A percentile compares a stretch with the other conserved stretches of the same genome.
phyloP scores from a whole-genome alignment of 2,329 filamentous ascomycete species.

The Verticillium albo-atrum region DNA sequence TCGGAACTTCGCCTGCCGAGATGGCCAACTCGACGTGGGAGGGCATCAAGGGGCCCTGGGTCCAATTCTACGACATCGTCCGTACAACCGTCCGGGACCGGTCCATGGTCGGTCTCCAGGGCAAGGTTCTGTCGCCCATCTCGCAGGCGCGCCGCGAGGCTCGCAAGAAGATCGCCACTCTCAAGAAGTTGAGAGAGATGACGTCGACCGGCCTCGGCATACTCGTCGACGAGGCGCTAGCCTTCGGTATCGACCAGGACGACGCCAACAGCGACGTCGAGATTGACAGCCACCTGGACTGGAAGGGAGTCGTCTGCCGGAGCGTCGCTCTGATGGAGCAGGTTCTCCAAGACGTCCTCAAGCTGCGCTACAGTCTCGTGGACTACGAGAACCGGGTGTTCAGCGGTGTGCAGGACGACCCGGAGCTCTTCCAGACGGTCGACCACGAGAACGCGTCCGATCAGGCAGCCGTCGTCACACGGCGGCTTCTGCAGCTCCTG shows the following conservation, averaged over 20 bases:
- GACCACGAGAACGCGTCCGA: constrained; percentile 38
- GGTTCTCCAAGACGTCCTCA: constrained; percentile 68
- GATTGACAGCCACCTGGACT: constrained; percentile 42
- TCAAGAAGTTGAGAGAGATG: constrained; percentile 71
- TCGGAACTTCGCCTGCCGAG: constrained; percentile 19
- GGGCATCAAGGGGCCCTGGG: constrained; percentile 50
- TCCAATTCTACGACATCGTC: constrained; percentile 76
- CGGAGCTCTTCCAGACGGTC: constrained; percentile 49
- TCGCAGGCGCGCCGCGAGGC: constrained; percentile 72
- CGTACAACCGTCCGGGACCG: constrained; percentile 69
- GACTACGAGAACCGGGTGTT: constrained; percentile 66
- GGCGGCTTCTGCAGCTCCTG: constrained; percentile 66
- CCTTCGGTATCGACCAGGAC: constrained; percentile 56
- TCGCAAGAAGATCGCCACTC: constrained; percentile 63
- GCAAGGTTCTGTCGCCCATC: constrained; percentile 72
- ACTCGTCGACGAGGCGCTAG: constrained; percentile 79
- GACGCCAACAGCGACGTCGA: constrained; percentile 47
- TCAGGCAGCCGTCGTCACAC: constrained; percentile 58
- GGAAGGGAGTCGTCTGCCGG: constrained; percentile 71
- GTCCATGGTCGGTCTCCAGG: constrained; percentile 66
- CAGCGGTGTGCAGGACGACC: constrained; percentile 56
- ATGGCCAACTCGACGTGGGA: constrained; percentile 28
- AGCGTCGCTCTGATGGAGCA: constrained; percentile 84
- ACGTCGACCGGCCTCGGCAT: constrained; percentile 84
- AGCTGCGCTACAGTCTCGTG: constrained; percentile 55